These are phyloP conservation scores for Neurospora crassa DNA, from an alignment of 2,329 filamentous ascomycete genomes.

Conservation along the genomic window DNA sequence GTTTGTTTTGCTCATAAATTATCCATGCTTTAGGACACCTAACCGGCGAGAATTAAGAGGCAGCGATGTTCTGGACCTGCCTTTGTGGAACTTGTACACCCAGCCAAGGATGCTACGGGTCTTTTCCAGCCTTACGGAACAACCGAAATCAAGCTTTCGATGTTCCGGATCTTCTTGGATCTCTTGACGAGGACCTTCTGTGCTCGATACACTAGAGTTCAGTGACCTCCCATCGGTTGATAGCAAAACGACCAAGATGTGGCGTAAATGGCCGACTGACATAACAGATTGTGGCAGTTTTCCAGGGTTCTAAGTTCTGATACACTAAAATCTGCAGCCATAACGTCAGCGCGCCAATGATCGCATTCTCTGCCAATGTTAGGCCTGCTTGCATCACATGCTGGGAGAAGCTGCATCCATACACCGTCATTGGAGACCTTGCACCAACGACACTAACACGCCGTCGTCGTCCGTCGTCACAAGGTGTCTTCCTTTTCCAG, in stretches of 20 bases:
- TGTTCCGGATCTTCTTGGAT: too few species aligned
- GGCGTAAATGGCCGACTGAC: background rate
- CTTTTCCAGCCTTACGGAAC: background rate
- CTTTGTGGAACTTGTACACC: background rate
- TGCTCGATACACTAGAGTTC: background rate
- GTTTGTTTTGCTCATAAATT: background rate
- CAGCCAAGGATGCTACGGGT: background rate
- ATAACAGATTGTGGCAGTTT: background rate
- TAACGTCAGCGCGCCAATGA: constrained; percentile 12
- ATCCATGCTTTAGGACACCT: background rate
- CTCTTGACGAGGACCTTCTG: background rate
- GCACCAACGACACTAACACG: background rate
- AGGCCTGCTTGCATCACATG: constrained; percentile 14
- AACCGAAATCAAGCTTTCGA: background rate
- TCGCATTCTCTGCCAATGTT: constrained; percentile 5
- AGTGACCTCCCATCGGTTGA: background rate
- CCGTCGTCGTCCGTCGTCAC: background rate
- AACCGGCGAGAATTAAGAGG: background rate
- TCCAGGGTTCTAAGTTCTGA: constrained; percentile 4
- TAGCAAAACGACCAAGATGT: background rate
- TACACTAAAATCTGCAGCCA: constrained; percentile 5
- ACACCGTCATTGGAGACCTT: background rate
- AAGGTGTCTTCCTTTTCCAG: background rate
- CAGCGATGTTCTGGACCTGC: background rate
- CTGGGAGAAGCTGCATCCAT: background rate